Percentiles rank a stretch among this genome's conserved stretches.
These are phyloP conservation scores for Fagopyrum tataricum DNA, from an alignment of 148 eudicot genomes.

Conservation along the genomic window DNA sequence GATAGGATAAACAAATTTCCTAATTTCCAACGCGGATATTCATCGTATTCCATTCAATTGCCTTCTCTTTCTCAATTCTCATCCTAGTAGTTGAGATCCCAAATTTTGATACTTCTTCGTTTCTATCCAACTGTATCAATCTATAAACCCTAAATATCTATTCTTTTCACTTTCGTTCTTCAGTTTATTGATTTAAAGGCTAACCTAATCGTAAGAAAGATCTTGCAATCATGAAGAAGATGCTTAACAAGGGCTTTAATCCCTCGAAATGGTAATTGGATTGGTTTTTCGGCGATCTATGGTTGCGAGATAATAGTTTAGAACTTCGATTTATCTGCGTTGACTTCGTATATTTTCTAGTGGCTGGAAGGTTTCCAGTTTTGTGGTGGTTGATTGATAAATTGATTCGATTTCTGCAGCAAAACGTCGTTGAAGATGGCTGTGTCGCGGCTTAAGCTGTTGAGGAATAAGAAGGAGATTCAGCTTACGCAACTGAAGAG, in stretches of 20 bases:
- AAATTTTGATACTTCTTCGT: background rate
- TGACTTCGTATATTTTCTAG: background rate
- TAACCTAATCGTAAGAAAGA: background rate
- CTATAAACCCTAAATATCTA: background rate
- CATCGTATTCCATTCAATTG: background rate
- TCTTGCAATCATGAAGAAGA: conserved; percentile 17
- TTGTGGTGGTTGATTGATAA: conserved; percentile 14
- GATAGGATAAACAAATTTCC: background rate
- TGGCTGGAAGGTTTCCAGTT: conserved; percentile 8
- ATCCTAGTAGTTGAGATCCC: background rate
- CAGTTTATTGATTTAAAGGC: background rate
- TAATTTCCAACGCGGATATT: background rate
- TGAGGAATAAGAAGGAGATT: conserved; percentile 84
- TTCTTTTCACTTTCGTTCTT: background rate
- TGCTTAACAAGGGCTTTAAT: conserved; percentile 80
- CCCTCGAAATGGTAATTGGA: conserved; percentile 78
- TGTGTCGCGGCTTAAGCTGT: conserved; percentile 58
- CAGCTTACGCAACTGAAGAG: conserved; percentile 65
- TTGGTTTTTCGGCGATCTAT: background rate
- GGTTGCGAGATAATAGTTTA: background rate
- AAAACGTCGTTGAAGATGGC: conserved; percentile 87
- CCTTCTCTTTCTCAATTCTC: conserved; percentile 9
- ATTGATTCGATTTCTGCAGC: conserved; percentile 26
- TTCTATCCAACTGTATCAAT: background rate
- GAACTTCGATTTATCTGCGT: background rate